Base-by-base conservation (phyloP, 129 eudicot genomes). In the Heracleum sosnowskyi region DNA sequence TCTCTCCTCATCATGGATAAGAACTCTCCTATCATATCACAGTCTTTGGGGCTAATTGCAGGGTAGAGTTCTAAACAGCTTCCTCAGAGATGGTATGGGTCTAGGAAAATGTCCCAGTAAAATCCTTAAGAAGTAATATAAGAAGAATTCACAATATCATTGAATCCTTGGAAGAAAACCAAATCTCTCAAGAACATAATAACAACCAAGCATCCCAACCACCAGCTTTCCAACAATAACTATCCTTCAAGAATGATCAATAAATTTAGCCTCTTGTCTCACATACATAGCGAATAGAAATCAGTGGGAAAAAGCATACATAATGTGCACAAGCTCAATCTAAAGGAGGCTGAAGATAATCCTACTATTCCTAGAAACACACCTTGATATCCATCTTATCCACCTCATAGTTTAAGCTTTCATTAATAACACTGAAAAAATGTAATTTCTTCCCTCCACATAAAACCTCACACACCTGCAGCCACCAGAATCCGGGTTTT, bases 401-500 rank as follows among this genome's bases (percentile, higher is more conserved):
- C 36, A 37, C 66, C 41, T 45, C 62, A 33, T 41, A 77, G 68
- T 74, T 36, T 42, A 63, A 66, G 47, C 57, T 44, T 44, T 82
- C 80, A 34, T 64, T 55, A 83, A 45, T 39, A 78, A 10, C 55
- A 49, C 55, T 36, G 22, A 76, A 79, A 24, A 69, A 6, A 76
- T 11, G 11, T 44, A n/a, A n/a, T 57, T 57, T 76, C 64, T 84
- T 86, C 39, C 78, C 81, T 73, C n/a, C 75, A 57, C 36, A 29
- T 35, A 24, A 44, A 33, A 76, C 42, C 73, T 79, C 70, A 53
- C 55, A 44, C 82, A 47, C 49, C 77, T 36, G 64, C 10, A 41
- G 74, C 83, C 74, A 77, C 83, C 81, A 80, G 60, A 40, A 37
- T 76, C 66, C 35, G 63, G 46, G n/a, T n/a, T 37, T 85, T 83